A percentile compares a stretch with the other conserved stretches of the same genome.
phyloP scores from a whole-genome alignment of 73 alveolate species.

The Uronychia binucleata region DNA sequence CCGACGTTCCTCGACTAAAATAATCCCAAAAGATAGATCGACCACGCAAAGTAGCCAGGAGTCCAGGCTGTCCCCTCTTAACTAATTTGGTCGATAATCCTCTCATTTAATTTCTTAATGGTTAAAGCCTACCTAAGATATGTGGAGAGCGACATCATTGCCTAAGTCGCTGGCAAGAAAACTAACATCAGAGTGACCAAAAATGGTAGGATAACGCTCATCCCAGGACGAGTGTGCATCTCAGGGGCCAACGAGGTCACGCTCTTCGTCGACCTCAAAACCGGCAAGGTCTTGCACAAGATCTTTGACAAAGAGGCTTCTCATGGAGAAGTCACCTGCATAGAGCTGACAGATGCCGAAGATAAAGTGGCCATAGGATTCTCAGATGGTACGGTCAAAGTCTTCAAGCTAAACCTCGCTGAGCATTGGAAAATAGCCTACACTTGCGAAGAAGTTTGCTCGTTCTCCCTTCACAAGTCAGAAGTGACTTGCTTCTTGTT shows the following conservation, averaged over 20 bases:
- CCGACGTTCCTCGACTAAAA: too few relatives aligned
- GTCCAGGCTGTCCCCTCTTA: too few relatives aligned
- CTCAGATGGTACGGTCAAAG: conserved; percentile 46
- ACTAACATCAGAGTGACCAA: conserved; percentile 17
- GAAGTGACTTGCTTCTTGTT: conserved; percentile 72
- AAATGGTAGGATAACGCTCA: not conserved
- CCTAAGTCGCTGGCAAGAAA: conserved; percentile 32
- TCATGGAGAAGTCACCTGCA: conserved; percentile 45
- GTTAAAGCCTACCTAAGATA: conserved; percentile 63
- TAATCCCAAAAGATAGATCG: too few relatives aligned
- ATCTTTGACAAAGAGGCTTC: conserved; percentile 37
- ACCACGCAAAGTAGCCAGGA: too few relatives aligned
- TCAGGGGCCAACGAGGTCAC: conserved; percentile 58
- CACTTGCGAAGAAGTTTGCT: conserved; percentile 19
- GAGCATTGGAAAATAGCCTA: not conserved
- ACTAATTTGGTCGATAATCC: not conserved
- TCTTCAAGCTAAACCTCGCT: conserved; percentile 5
- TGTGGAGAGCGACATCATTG: conserved; percentile 29
- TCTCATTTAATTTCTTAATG: conserved; percentile 18
- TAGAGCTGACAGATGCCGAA: conserved; percentile 17
- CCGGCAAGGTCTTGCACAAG: conserved; percentile 51
- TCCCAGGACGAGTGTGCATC: not conserved
- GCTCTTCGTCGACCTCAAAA: conserved; percentile 22
- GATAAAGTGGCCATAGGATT: conserved; percentile 56
- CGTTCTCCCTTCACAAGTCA: conserved; percentile 75